Evolutionary conservation across 352 stramenopile genomes (phyloP).

Genomic region (Nannochloropsis limnetica): DNA sequence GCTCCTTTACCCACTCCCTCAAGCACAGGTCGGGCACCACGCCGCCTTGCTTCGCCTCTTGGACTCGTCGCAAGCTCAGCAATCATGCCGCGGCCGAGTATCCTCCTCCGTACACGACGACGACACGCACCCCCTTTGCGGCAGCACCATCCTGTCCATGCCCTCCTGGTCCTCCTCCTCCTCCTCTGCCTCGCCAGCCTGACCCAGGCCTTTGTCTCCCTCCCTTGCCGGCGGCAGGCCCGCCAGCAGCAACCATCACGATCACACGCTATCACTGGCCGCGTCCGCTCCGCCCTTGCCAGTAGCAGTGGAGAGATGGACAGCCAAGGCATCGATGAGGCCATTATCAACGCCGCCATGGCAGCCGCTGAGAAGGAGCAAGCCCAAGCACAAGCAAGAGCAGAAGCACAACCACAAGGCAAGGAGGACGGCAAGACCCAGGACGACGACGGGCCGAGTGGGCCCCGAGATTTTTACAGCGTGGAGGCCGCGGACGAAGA

Average conservation of each 20-base stretch:
- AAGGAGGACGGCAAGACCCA: not conserved
- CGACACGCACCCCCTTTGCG: not conserved
- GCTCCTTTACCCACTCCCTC: not conserved
- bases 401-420: not conserved
- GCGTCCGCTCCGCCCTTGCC: not conserved
- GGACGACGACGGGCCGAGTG: constrained; percentile 1
- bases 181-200: not conserved
- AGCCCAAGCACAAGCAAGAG: not conserved
- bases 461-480: not conserved
- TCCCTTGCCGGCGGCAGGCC: not conserved
- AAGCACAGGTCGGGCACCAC: not conserved
- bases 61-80: not conserved
- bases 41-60: not conserved
- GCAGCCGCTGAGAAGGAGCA: not conserved
- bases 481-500: constrained; percentile 4
- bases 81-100: not conserved
- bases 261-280: not conserved
- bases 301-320: not conserved
- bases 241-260: not conserved
- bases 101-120: not conserved
- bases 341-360: constrained; percentile 25
- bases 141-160: not conserved
- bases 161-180: not conserved
- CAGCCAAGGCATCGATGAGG: constrained; percentile 2
- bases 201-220: not conserved